phyloP scores from a whole-genome alignment of 768 basidiomycete species.

The Melanogaster broomeanus region DNA sequence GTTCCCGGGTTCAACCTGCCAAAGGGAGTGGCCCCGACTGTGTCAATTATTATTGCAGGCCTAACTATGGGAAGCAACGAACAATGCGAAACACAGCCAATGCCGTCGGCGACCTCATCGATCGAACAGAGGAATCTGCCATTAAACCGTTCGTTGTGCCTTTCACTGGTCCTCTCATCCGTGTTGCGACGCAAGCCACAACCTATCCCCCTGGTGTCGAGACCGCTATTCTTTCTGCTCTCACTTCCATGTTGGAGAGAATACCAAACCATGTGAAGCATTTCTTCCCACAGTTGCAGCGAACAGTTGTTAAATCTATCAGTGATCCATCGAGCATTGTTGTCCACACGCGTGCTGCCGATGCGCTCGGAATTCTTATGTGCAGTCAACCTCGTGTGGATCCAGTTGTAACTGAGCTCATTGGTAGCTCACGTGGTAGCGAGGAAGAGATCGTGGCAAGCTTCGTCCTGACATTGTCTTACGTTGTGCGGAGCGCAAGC shows the following conservation, averaged over 20 bases:
- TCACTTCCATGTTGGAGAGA: slow-evolving; percentile 80
- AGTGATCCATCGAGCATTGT: slow-evolving; percentile 75
- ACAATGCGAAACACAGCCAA: too few species aligned
- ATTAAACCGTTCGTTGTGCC: too few species aligned
- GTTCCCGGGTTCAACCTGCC: too few species aligned
- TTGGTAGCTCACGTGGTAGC: slow-evolving; percentile 60
- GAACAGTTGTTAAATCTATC: slow-evolving; percentile 93
- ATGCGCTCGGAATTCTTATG: slow-evolving; percentile 90
- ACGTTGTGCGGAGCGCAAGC: slow-evolving; percentile 67
- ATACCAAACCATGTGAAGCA: slow-evolving; percentile 93
- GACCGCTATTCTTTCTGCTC: too few species aligned
- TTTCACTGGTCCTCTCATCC: too few species aligned
- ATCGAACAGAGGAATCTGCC: too few species aligned
- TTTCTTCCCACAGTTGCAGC: slow-evolving; percentile 97
- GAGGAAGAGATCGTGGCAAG: slow-evolving; percentile 74
- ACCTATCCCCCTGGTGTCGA: too few species aligned
- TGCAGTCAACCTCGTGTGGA: slow-evolving; percentile 87
- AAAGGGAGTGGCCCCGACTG: too few species aligned
- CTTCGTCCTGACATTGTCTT: slow-evolving; percentile 72
- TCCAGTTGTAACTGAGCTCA: slow-evolving; percentile 89
- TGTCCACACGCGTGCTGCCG: slow-evolving; percentile 80
- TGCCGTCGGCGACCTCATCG: too few species aligned
- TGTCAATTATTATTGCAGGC: too few species aligned
- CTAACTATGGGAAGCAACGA: too few species aligned
- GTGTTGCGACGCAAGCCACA: too few species aligned